A percentile compares a stretch with the other conserved stretches of the same genome.
Evolutionary conservation across 2,329 filamentous ascomycete species (phyloP).

Genomic region (Diaporthe ilicicola): DNA sequence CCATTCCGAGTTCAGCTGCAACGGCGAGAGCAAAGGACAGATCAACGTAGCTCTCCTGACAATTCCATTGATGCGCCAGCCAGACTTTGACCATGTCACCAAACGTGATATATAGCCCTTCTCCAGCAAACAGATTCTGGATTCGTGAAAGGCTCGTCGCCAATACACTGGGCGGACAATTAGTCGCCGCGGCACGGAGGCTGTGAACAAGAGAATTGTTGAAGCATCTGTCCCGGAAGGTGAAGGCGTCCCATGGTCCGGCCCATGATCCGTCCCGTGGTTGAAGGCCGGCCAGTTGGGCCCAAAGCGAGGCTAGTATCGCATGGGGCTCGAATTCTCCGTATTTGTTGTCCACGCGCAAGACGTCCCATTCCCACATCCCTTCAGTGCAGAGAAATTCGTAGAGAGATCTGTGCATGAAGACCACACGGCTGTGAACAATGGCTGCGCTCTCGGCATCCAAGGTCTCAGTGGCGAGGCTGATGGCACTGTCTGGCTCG

Average conservation of each 20-base stretch:
- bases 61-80: neutral
- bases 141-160: neutral
- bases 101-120: accelerated
- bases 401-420: neutral
- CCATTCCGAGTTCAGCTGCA: neutral
- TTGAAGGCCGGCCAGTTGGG: neutral
- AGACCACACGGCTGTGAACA: neutral
- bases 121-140: neutral
- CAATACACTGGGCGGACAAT: neutral
- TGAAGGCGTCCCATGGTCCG: neutral
- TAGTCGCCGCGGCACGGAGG: neutral
- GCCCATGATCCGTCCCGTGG: neutral
- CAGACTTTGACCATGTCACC: too few species aligned
- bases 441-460: neutral
- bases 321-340: neutral
- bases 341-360: neutral
- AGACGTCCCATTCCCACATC: neutral
- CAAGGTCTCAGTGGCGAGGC: accelerated
- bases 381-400: neutral
- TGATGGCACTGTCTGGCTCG: neutral
- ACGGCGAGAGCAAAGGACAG: neutral
- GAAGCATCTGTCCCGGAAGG: neutral
- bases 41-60: neutral
- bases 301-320: neutral
- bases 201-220: neutral